Conservation (phyloP, 140 eudicot genomes). For the Flaveria floridana region DNA sequence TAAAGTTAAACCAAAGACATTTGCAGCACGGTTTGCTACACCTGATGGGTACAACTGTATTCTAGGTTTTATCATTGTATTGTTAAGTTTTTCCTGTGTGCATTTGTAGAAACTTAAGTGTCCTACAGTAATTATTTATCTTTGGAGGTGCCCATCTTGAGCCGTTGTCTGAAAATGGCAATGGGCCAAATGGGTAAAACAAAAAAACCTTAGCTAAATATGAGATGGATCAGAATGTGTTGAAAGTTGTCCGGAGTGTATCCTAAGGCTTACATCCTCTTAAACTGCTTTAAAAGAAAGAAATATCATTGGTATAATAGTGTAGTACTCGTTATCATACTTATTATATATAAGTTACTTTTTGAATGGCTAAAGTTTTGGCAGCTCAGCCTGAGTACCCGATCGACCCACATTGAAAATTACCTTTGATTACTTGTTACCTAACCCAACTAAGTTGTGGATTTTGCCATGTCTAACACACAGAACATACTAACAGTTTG, state of each 20-base stretch:
- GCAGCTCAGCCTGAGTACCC: neutral
- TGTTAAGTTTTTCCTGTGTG: neutral
- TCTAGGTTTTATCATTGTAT: conserved; percentile 25
- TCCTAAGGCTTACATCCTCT: conserved; percentile 5
- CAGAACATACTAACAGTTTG: neutral
- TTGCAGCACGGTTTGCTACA: conserved; percentile 88
- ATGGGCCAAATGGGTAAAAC: neutral
- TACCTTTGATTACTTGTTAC: neutral
- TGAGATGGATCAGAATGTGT: neutral
- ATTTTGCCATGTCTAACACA: neutral
- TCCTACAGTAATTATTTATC: conserved; percentile 8
- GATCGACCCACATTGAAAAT: neutral
- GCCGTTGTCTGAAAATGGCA: neutral
- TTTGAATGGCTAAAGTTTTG: neutral
- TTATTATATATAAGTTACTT: neutral
- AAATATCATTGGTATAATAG: neutral
- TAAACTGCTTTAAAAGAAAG: neutral
- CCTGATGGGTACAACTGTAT: conserved; percentile 74
- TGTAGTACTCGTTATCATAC: neutral
- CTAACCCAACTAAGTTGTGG: neutral
- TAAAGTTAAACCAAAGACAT: conserved; percentile 87
- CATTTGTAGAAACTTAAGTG: conserved; percentile 9
- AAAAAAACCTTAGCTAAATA: neutral
- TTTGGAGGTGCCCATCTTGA: neutral
- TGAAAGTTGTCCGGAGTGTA: neutral